These are phyloP conservation scores for Xerocomus potaroensis DNA, from an alignment of 768 basidiomycete genomes.

Conservation along the genomic window DNA sequence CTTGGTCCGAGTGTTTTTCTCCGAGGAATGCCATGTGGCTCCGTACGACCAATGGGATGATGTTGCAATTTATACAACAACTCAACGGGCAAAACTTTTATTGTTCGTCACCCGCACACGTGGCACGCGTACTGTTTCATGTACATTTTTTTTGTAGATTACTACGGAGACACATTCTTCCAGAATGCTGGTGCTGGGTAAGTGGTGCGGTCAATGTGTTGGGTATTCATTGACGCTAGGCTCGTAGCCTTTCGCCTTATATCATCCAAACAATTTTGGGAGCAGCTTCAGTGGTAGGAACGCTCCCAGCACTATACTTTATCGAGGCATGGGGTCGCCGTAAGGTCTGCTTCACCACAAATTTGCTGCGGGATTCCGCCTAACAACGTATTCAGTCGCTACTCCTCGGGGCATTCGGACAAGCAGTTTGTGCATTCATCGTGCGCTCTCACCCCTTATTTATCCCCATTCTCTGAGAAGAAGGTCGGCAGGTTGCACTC, in stretches of 20 bases:
- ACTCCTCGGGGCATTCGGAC: slow-evolving; percentile 56
- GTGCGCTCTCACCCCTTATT: slow-evolving; percentile 31
- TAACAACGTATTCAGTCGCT: slow-evolving; percentile 44
- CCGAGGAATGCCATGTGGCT: slow-evolving; percentile 64
- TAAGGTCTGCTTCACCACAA: slow-evolving; percentile 35
- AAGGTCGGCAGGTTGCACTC: slow-evolving; percentile 50
- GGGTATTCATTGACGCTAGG: slow-evolving; percentile 1
- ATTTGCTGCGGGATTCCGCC: background rate
- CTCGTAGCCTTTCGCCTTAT: slow-evolving; percentile 54
- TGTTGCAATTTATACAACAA: slow-evolving; percentile 79
- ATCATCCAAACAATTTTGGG: slow-evolving; percentile 74
- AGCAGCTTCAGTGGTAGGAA: slow-evolving; percentile 69
- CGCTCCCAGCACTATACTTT: slow-evolving; percentile 61
- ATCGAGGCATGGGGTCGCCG: slow-evolving; percentile 78
- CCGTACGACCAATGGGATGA: slow-evolving; percentile 76
- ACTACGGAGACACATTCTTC: slow-evolving; percentile 81
- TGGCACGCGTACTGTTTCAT: background rate
- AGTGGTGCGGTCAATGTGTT: too few species aligned
- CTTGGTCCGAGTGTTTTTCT: slow-evolving; percentile 77
- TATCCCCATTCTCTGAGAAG: background rate
- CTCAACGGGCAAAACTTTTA: slow-evolving; percentile 81
- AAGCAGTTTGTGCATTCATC: slow-evolving; percentile 60
- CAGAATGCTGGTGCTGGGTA: slow-evolving; percentile 63
- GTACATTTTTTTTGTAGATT: slow-evolving; percentile 44
- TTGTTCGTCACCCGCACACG: slow-evolving; percentile 47